Percentiles rank a stretch among this genome's conserved stretches.
Conservation (phyloP, 306 rosid species). For the Prunus armeniaca region DNA sequence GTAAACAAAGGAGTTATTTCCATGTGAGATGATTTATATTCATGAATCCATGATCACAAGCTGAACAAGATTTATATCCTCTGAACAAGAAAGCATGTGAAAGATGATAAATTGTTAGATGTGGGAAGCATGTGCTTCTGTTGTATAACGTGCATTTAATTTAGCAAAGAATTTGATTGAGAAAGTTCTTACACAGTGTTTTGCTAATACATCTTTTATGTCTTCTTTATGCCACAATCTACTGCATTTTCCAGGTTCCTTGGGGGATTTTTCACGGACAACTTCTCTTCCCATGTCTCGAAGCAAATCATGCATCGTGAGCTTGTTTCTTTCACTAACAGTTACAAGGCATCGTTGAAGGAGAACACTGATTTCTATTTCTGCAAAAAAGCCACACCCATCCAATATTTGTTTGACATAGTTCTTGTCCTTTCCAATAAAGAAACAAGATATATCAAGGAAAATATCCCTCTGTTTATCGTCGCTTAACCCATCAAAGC, state of each 20-base stretch:
- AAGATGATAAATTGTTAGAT: not conserved
- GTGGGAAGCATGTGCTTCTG: too few species aligned
- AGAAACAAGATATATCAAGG: constrained; percentile 38
- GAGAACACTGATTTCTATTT: constrained; percentile 25
- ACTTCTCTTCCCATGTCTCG: constrained; percentile 47
- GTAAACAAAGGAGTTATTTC: too few species aligned
- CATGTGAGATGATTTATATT: too few species aligned
- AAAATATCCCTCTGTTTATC: constrained; percentile 21
- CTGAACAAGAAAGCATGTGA: too few species aligned
- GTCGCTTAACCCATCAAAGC: constrained; percentile 17
- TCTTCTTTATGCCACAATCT: not conserved
- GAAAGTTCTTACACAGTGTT: not conserved
- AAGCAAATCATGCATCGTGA: constrained; percentile 28
- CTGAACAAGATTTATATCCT: too few species aligned
- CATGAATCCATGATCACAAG: too few species aligned
- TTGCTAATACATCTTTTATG: too few species aligned
- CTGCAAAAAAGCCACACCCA: constrained; percentile 33
- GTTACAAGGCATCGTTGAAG: constrained; percentile 24
- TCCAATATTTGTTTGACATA: constrained; percentile 27
- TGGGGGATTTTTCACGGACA: constrained; percentile 3
- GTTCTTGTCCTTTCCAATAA: constrained; percentile 20
- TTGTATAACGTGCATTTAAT: too few species aligned
- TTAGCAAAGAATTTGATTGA: too few species aligned
- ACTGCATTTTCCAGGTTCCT: constrained; percentile 6
- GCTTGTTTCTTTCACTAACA: not conserved